Evolutionary conservation across 192 early-diverging fungal genomes (phyloP), one percentile per base, ranked within the genome.

Genomic region (Umbelopsis sp.): DNA sequence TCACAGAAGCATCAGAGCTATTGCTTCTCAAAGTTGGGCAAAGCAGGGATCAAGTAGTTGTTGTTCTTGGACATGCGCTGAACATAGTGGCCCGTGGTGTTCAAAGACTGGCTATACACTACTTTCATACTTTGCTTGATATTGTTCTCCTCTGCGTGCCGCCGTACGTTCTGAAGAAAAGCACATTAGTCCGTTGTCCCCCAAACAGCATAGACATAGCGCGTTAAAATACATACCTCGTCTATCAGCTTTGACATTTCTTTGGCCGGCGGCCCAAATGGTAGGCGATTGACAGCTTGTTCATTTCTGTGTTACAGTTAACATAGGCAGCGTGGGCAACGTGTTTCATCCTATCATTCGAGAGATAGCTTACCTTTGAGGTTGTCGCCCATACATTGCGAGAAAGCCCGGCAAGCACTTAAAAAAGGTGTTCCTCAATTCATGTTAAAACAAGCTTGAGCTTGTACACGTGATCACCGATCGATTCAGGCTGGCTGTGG

Each of bases 71-170:
- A 72, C 13, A 49, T 21, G 21, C 50, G 64, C 48, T 47, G 47
- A 49, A 49, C 35, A 66, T 66, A 72, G 5, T 66, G 66, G 0
- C 71, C 71, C 22, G 47, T 51, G 0, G 49, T 30, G 15, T 30
- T 13, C 12, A 66, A 33, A 3, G 71, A 46, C 16, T 66, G 61
- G 20, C 15, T 23, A 48, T 66, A 52, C 44, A 51, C 64, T 12
- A 47, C 46, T 25, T 72, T 66, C 48, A 72, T 51, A 18, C 35
- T 49, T 15, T 72, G 64, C 46, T 64, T 65, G 35, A 66, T 66
- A 11, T 49, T 72, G 35, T 72, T 66, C 22, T 72, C 71, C 41
- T 72, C 64, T 72, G 71, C 49, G 13, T 72, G 71, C 23, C 65
- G 66, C 45, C 71, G 11, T 27, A 72, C 55, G 30, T 61, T 61